Evolutionary conservation across 2,329 filamentous ascomycete genomes (phyloP), one percentile per base, ranked within the genome.

Genomic region (Calonectria henricotiae): DNA sequence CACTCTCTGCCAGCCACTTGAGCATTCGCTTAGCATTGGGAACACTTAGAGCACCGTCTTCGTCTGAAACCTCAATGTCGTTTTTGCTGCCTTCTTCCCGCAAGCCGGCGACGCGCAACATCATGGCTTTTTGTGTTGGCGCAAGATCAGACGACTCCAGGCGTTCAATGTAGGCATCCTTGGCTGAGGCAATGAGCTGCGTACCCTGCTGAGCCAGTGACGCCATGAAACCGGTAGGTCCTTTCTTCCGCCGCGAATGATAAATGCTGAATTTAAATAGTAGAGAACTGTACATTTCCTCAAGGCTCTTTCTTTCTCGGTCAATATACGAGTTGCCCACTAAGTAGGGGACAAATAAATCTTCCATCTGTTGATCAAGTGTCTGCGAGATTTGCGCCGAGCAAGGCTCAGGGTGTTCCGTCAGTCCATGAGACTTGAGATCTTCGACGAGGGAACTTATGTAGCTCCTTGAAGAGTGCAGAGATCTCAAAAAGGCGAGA

Each of bases 261-360:
- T 96, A 98, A n/a, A 97, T 93, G 17, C 94, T 97, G 79, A 96
- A 99, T 77, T 97, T 97, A 89, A 99, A 98, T 5, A 98, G 89
- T 65, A 99, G 85, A 0, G 96, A 98, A 65, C 94, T 96, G 83
- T 97, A 95, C 73, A 95, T 84, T 79, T 96, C 94, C 78, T 95
- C 93, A 60, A 96, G 82, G 69, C 88, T 92, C 81, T 86, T 90
- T 78, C 85, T 89, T 79, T 93, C 91, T 69, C 91, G 87, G 67
- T 93, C 91, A 69, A 93, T 93, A 75, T 93, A 93, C 15, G 90
- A 90, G 75, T 90, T 91, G 15, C 90, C 90, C 61, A 92, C 87
- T 9, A 93, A 86, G 75, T 93, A 93, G 0, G 91, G 91, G 17
- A 93, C 88, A 73, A 93, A 96, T 2, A 96, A 83, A 78, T 96